Percentiles rank a stretch among this genome's conserved stretches.
phyloP scores from a whole-genome alignment of 257 asterid genomes.

The Eustoma russellianum region DNA sequence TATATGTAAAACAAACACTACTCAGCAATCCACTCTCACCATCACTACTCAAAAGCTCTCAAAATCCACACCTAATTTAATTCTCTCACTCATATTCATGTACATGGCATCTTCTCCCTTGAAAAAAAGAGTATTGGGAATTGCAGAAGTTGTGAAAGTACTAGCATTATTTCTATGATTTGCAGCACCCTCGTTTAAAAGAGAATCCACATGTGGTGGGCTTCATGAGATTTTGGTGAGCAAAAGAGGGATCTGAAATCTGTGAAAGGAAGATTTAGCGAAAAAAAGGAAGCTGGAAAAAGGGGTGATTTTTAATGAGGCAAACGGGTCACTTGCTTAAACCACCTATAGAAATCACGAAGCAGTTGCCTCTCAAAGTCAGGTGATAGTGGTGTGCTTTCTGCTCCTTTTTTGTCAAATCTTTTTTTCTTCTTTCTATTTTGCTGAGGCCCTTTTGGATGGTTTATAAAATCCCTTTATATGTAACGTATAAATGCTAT shows the following conservation, averaged over 20 bases:
- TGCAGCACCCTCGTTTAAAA: too few species aligned
- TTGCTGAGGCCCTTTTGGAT: constrained; percentile 1
- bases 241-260: constrained; percentile 48
- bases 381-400: constrained; percentile 44
- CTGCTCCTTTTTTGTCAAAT: constrained; percentile 13
- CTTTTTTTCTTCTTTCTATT: constrained; percentile 4
- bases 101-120: too few species aligned
- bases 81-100: too few species aligned
- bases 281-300: constrained; percentile 4
- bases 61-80: too few species aligned
- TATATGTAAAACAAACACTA: too few species aligned
- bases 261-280: background rate
- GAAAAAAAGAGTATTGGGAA: too few species aligned
- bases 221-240: constrained; percentile 33
- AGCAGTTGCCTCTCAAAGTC: constrained; percentile 49
- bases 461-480: constrained; percentile 14
- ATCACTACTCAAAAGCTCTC: too few species aligned
- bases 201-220: constrained; percentile 39
- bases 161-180: constrained; percentile 14
- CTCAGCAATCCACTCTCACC: too few species aligned
- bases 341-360: constrained; percentile 14
- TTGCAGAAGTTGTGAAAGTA: background rate
- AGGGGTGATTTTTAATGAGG: constrained; percentile 29
- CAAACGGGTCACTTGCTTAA: constrained; percentile 51
- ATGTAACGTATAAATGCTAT: constrained; percentile 10